Conservation (phyloP, 805 yeast species). For the Tetrapisispora iriomotensis region DNA sequence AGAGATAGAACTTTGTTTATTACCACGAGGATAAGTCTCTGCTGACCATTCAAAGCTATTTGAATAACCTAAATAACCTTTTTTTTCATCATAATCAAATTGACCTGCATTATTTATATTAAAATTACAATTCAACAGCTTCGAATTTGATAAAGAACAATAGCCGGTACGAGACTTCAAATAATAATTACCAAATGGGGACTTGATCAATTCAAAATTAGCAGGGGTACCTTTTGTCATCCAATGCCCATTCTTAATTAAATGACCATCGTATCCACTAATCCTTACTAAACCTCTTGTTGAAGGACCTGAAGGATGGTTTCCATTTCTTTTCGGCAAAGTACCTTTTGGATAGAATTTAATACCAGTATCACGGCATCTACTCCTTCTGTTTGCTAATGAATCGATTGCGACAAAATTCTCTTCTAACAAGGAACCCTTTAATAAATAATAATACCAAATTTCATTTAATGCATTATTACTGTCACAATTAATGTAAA, state of each 20-base stretch:
- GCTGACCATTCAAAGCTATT: constrained; percentile 58
- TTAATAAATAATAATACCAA: constrained; percentile 72
- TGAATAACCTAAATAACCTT: constrained; percentile 45
- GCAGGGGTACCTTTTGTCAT: constrained; percentile 79
- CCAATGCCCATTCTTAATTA: constrained; percentile 84
- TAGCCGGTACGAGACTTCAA: constrained; percentile 62
- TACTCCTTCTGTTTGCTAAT: constrained; percentile 24
- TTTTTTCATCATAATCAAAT: constrained; percentile 42
- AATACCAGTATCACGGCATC: constrained; percentile 65
- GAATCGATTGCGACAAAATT: constrained; percentile 56
- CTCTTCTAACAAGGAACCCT: constrained; percentile 64
- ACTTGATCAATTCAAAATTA: constrained; percentile 46
- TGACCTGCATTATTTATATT: constrained; percentile 37
- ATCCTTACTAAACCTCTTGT: constrained; percentile 23
- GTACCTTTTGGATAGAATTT: constrained; percentile 60
- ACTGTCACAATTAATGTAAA: constrained; percentile 51
- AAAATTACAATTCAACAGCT: constrained; percentile 29
- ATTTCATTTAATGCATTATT: constrained; percentile 36
- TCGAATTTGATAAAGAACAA: constrained; percentile 42
- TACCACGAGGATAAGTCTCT: constrained; percentile 33
- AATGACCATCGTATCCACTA: constrained; percentile 37
- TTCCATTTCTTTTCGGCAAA: constrained; percentile 15
- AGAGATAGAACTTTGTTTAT: constrained; percentile 39
- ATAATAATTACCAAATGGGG: constrained; percentile 65
- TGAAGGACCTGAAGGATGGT: constrained; percentile 8